These are phyloP conservation scores for Colletotrichum orbiculare DNA, from an alignment of 2,329 filamentous ascomycete genomes.

Conservation along the genomic window DNA sequence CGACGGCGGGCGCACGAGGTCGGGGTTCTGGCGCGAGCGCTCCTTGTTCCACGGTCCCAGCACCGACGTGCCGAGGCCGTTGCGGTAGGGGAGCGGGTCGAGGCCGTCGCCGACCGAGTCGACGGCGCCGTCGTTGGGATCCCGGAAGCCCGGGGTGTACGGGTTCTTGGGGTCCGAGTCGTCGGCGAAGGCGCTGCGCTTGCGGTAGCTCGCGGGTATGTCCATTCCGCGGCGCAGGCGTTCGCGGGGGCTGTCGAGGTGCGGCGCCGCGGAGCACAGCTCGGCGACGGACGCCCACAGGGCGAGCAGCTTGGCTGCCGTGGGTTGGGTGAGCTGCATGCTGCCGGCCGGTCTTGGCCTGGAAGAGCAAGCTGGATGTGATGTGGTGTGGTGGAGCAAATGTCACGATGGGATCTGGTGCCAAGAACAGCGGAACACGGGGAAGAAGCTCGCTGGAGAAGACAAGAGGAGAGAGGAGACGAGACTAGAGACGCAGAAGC, in stretches of 20 bases:
- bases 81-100: constrained; percentile 74
- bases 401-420: background rate
- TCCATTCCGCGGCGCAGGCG: constrained; percentile 62
- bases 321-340: constrained; percentile 35
- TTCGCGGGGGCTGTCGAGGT: constrained; percentile 64
- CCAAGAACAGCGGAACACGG: constrained; percentile 14
- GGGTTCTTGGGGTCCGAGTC: constrained; percentile 50
- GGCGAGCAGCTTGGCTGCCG: constrained; percentile 31
- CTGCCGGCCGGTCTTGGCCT: background rate
- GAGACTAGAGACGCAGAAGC: background rate
- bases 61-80: constrained; percentile 72
- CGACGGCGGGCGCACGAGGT: constrained; percentile 76
- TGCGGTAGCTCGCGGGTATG: constrained; percentile 56
- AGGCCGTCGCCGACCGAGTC: constrained; percentile 69
- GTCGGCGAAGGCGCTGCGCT: constrained; percentile 41
- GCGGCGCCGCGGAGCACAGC: constrained; percentile 32
- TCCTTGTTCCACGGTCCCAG: constrained; percentile 77
- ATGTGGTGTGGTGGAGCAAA: background rate
- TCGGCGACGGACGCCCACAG: constrained; percentile 27
- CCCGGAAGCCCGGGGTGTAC: constrained; percentile 69
- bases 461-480: background rate
- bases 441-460: background rate
- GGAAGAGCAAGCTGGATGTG: background rate
- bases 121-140: constrained; percentile 71
- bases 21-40: constrained; percentile 76